phyloP scores from a whole-genome alignment of 495 filamentous ascomycete genomes.

The Emericellopsis terricola region DNA sequence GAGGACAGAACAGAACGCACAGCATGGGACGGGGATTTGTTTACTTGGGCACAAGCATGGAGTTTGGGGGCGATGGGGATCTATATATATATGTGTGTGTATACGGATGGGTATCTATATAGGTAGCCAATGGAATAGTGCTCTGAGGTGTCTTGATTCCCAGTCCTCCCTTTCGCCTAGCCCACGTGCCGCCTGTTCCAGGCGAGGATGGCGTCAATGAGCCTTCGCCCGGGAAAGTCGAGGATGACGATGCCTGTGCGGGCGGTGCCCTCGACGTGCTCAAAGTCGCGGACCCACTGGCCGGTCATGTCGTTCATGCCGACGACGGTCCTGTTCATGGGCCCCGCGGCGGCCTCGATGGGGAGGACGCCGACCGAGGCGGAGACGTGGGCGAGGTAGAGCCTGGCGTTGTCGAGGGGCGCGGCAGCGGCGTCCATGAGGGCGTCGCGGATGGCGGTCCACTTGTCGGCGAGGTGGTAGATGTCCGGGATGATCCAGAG shows the following conservation, averaged over 20 bases:
- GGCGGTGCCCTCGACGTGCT: background rate
- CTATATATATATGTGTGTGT: slow-evolving; percentile 1
- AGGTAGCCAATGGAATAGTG: background rate
- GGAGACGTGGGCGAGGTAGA: slow-evolving; percentile 8
- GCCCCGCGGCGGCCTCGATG: slow-evolving; percentile 10
- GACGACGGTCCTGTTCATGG: slow-evolving; percentile 5
- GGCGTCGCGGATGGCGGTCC: slow-evolving; percentile 4
- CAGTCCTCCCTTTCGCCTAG: background rate
- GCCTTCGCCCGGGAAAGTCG: slow-evolving; percentile 8
- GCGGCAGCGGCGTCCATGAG: slow-evolving; percentile 5
- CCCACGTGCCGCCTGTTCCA: slow-evolving; percentile 1
- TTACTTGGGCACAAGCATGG: background rate
- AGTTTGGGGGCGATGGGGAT: background rate
- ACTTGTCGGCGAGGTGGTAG: slow-evolving; percentile 7
- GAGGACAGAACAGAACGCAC: background rate
- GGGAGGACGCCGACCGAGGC: slow-evolving; percentile 9
- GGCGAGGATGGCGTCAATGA: slow-evolving; percentile 5
- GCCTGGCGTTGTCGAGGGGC: slow-evolving; percentile 2
- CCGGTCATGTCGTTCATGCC: slow-evolving; percentile 10
- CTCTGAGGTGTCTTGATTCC: too few relatives aligned
- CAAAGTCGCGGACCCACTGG: slow-evolving; percentile 1
- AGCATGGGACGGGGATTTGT: background rate
- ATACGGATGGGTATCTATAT: slow-evolving; percentile 1
- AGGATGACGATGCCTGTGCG: slow-evolving; percentile 8
- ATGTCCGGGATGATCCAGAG: slow-evolving; percentile 5